Conservation (phyloP, 768 basidiomycete species). For the Lentinula detonsa region DNA sequence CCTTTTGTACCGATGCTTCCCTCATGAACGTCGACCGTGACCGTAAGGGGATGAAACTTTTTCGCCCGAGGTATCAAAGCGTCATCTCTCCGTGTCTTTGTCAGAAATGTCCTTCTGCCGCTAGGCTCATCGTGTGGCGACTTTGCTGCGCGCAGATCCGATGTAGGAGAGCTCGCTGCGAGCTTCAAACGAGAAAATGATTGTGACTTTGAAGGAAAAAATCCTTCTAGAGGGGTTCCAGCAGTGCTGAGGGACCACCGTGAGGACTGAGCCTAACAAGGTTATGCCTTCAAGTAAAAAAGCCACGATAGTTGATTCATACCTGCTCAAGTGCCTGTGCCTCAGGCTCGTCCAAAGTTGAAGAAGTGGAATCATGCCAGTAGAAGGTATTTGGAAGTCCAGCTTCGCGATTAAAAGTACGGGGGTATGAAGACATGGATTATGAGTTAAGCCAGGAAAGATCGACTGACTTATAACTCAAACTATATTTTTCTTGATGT, state of each 20-base stretch:
- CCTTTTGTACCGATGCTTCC: not conserved
- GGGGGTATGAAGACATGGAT: not conserved
- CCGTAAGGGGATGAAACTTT: not conserved
- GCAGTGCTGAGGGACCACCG: slow-evolving; percentile 6
- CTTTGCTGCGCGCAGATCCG: slow-evolving; percentile 2
- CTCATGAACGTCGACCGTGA: not conserved
- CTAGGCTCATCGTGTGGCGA: not conserved
- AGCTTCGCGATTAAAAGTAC: not conserved
- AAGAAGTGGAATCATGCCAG: not conserved
- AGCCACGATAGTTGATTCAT: not conserved
- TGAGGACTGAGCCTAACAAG: not conserved
- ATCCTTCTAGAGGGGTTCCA: not conserved
- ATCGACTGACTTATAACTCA: not conserved
- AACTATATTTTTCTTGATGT: not conserved
- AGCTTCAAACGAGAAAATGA: not conserved
- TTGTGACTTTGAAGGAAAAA: not conserved
- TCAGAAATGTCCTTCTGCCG: not conserved
- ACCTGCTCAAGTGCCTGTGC: slow-evolving; percentile 1
- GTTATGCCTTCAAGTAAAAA: too few species aligned
- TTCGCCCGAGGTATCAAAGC: not conserved
- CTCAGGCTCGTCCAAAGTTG: not conserved
- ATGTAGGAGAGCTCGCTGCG: not conserved
- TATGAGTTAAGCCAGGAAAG: not conserved
- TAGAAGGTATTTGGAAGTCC: not conserved
- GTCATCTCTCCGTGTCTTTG: not conserved